Evolutionary conservation across 805 yeast species (phyloP).

Genomic region (Isabelozyma gotoi): DNA sequence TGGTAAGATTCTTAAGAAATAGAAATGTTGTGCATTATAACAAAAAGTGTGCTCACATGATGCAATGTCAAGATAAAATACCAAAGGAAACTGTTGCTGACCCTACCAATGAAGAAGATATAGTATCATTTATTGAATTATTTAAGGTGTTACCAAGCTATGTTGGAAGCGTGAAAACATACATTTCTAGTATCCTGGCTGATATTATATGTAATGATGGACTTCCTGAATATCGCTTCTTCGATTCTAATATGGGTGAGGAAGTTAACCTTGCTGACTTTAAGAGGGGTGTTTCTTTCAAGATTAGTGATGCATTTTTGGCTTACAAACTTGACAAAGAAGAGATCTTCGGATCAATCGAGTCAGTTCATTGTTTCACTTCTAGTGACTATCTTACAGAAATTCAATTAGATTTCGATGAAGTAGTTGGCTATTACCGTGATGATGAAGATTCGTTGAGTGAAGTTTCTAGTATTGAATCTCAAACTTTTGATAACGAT

Average conservation of each 20-base stretch:
- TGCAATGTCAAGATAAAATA: conserved; percentile 1
- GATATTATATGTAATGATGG: conserved; percentile 42
- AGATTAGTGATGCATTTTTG: conserved; percentile 19
- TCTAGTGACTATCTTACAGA: conserved; percentile 39
- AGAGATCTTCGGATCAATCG: conserved; percentile 16
- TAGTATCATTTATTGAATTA: conserved; percentile 18
- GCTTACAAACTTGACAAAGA: conserved; percentile 21
- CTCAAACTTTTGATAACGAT: conserved; percentile 14
- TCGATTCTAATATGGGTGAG: conserved; percentile 18
- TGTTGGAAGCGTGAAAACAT: conserved; percentile 24
- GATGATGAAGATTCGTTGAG: conserved; percentile 20
- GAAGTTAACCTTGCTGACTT: conserved; percentile 35
- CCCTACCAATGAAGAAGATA: conserved; percentile 2
- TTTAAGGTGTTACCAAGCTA: conserved; percentile 30
- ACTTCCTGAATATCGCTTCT: conserved; percentile 30
- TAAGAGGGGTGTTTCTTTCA: conserved; percentile 36
- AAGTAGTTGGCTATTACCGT: conserved; percentile 16
- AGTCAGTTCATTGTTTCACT: conserved; percentile 30
- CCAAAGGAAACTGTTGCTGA: conserved; percentile 1
- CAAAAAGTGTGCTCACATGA: conserved; percentile 17
- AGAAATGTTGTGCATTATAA: conserved; percentile 24
- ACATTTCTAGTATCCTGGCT: conserved; percentile 25
- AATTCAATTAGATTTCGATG: conserved; percentile 32
- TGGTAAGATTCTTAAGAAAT: conserved; percentile 32
- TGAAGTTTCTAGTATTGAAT: conserved; percentile 34